These are phyloP conservation scores for Sambucus nigra DNA, from an alignment of 129 eudicot genomes.

Conservation along the genomic window DNA sequence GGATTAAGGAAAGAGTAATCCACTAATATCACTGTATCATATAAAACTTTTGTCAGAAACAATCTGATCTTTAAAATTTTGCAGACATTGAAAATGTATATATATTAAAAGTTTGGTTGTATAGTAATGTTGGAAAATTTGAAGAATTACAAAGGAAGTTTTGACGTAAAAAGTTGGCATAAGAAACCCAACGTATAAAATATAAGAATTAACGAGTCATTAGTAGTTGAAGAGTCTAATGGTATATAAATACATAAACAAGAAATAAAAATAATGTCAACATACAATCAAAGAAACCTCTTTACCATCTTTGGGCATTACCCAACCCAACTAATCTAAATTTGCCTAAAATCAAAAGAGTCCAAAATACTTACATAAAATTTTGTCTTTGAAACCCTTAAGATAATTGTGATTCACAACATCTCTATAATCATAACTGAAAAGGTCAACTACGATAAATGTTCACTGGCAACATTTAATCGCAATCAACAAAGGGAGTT, in stretches of 20 bases:
- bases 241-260: background rate
- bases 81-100: conserved; percentile 25
- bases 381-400: too few species aligned
- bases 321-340: background rate
- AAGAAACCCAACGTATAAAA: background rate
- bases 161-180: too few species aligned
- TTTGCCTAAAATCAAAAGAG: too few species aligned
- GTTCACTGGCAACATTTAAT: too few species aligned
- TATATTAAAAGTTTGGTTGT: background rate
- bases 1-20: conserved; percentile 58
- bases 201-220: background rate
- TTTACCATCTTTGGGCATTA: background rate
- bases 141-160: too few species aligned
- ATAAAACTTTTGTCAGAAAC: conserved; percentile 44
- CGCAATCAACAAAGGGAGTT: too few species aligned
- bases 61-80: conserved; percentile 46
- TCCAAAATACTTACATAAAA: too few species aligned
- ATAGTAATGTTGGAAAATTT: background rate
- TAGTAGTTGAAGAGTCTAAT: background rate
- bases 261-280: background rate
- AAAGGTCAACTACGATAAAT: too few species aligned
- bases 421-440: too few species aligned
- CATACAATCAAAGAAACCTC: background rate
- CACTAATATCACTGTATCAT: conserved; percentile 50
- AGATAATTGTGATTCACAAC: too few species aligned